phyloP scores from a whole-genome alignment of 108 stramenopile genomes.

The Aurantiochytrium sp. region DNA sequence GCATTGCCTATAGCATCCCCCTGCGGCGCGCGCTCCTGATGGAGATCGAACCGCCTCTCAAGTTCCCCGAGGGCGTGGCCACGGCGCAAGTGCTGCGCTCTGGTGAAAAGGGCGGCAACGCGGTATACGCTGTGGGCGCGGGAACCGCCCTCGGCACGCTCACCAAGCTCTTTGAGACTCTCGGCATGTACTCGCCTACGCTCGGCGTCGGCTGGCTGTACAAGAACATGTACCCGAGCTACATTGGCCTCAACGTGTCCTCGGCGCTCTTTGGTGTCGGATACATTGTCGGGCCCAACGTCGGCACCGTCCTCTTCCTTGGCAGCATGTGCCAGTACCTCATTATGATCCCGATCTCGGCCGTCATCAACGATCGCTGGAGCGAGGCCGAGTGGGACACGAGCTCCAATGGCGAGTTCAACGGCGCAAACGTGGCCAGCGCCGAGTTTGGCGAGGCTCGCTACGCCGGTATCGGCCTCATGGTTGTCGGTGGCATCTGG shows the following conservation, averaged over 20 bases:
- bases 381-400: background rate
- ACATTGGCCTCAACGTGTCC: slow-evolving; percentile 1
- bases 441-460: background rate
- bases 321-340: slow-evolving; percentile 2
- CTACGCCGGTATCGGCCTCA: background rate
- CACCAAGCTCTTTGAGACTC: background rate
- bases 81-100: background rate
- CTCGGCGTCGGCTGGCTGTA: slow-evolving; percentile 11
- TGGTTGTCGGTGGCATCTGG: background rate
- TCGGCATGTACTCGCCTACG: background rate
- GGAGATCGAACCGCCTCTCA: background rate
- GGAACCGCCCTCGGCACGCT: background rate
- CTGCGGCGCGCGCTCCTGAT: background rate
- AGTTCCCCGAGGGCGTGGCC: slow-evolving; percentile 15
- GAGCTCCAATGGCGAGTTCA: background rate
- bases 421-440: background rate
- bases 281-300: background rate
- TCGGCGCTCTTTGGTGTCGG: background rate
- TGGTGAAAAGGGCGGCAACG: background rate
- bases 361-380: background rate
- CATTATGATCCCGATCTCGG: background rate
- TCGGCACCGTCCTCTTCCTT: background rate
- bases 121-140: background rate
- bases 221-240: background rate
- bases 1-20: background rate